These are phyloP conservation scores for Teunomyces funiuensis DNA, from an alignment of 805 yeast species.

Conservation along the genomic window DNA sequence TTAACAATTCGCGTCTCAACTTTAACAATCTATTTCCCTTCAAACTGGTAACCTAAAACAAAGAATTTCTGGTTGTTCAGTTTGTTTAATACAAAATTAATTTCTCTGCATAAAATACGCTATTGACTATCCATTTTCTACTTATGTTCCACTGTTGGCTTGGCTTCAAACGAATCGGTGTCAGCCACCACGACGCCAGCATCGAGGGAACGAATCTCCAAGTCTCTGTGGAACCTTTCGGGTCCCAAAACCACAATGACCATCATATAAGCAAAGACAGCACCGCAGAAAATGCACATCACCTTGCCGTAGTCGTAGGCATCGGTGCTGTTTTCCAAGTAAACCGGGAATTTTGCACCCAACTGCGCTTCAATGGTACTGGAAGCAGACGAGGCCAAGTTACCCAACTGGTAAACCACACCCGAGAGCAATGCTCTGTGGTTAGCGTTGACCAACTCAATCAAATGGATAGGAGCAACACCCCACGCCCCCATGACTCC, in stretches of 20 bases:
- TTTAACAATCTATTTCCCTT: too few species aligned
- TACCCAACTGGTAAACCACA: conserved; percentile 68
- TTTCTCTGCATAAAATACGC: too few species aligned
- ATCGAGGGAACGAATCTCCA: conserved; percentile 12
- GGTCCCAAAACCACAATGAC: conserved; percentile 56
- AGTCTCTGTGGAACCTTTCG: conserved; percentile 45
- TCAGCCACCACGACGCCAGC: too few species aligned
- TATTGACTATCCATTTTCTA: too few species aligned
- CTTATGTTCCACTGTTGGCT: too few species aligned
- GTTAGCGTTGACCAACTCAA: conserved; percentile 53
- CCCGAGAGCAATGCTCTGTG: conserved; percentile 65
- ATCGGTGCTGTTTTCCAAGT: conserved; percentile 13
- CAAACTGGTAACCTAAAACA: too few species aligned
- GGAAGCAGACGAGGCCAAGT: conserved; percentile 68
- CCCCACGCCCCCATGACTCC: conserved; percentile 78
- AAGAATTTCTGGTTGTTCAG: too few species aligned
- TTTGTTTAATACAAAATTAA: too few species aligned
- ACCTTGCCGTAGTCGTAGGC: conserved; percentile 64
- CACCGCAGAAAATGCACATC: conserved; percentile 68
- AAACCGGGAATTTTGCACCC: conserved; percentile 59
- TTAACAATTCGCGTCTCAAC: too few species aligned
- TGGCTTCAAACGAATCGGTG: too few species aligned
- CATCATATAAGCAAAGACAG: conserved; percentile 56
- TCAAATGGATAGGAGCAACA: conserved; percentile 61
- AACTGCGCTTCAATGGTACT: conserved; percentile 68